Evolutionary conservation across 1,284 basidiomycete genomes (phyloP), one percentile per base, ranked within the genome.

Genomic region (Trametes pubescens): DNA sequence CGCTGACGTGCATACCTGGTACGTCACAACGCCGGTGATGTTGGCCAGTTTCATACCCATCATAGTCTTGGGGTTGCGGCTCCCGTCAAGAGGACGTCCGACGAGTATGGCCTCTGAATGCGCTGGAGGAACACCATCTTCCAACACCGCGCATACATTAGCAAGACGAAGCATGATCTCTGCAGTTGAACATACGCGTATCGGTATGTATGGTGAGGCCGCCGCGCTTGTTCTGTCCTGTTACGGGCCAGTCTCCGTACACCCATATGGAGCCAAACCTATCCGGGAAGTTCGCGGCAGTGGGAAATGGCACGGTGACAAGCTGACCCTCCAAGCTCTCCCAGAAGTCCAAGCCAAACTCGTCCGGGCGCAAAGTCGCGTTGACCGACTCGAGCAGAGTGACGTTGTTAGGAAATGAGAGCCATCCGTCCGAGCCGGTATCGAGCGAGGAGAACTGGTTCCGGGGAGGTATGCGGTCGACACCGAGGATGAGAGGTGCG

Each of bases 311-410:
- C 44, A 89, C 76, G 1, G 80, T 83, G n/a, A 90, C 86, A 1
- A 89, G 77, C 67, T 84, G 82, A 1, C 86, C 86, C 66, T 87
- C 84, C 16, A 89, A 76, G 70, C 85, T 87, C 70, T 86, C 81
- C 86, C 87, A 90, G 71, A 89, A 89, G 69, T 89, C 87, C 49
- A 89, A 71, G 4, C 87, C 87, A 65, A 79, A 88, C 37, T 76
- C 73, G 13, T 80, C 78, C 0, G 87, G 86, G 57, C 81, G 77
- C 43, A 89, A 72, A 7, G 80, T 80, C 3, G 80, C 76, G 67
- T 88, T 84, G 18, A 80, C 75, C 1, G 67, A 69, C 61, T 84
- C 81, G 38, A 88, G 71, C 21, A 75, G 78, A 44, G 79, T 84
- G n/a, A 77, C 75, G 67, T 88, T 87, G 69, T 84, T 86, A 6